phyloP scores from a whole-genome alignment of 768 basidiomycete species.

The Cantharellus cinnabarinus region DNA sequence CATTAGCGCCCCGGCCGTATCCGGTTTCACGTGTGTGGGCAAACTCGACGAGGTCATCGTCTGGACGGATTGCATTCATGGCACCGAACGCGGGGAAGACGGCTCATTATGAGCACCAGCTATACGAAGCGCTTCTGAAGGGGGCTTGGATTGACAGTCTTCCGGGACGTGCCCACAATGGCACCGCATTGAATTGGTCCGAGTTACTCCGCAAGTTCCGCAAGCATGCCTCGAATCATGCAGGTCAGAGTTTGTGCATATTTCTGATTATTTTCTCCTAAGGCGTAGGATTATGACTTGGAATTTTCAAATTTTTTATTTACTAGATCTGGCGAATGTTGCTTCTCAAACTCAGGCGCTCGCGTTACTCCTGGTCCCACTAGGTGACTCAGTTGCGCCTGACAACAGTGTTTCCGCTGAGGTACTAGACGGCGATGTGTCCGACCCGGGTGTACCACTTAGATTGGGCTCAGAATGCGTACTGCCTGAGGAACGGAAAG shows the following conservation, averaged over 20 bases:
- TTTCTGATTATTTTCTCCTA: no score
- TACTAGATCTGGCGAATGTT: conserved; percentile 24
- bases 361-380: conserved; percentile 24
- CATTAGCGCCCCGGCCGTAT: not conserved
- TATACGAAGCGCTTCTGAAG: conserved; percentile 45
- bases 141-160: conserved; percentile 46
- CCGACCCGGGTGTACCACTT: conserved; percentile 20
- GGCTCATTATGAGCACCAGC: conserved; percentile 58
- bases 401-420: conserved; percentile 16
- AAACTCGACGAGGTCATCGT: no score
- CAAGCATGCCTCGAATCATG: conserved; percentile 49
- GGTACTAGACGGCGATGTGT: conserved; percentile 35
- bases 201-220: conserved; percentile 72
- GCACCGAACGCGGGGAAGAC: conserved; percentile 26
- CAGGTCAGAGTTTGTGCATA: conserved; percentile 18
- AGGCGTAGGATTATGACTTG: no score
- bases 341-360: conserved; percentile 48
- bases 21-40: no score
- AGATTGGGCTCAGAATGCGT: conserved; percentile 37
- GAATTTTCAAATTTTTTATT: not conserved
- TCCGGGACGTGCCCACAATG: conserved; percentile 43
- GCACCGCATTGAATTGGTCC: conserved; percentile 40
- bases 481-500: conserved; percentile 31
- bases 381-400: not conserved
- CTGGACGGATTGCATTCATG: no score